These are phyloP conservation scores for Lactarius indigo DNA, from an alignment of 768 basidiomycete genomes.

Conservation along the genomic window DNA sequence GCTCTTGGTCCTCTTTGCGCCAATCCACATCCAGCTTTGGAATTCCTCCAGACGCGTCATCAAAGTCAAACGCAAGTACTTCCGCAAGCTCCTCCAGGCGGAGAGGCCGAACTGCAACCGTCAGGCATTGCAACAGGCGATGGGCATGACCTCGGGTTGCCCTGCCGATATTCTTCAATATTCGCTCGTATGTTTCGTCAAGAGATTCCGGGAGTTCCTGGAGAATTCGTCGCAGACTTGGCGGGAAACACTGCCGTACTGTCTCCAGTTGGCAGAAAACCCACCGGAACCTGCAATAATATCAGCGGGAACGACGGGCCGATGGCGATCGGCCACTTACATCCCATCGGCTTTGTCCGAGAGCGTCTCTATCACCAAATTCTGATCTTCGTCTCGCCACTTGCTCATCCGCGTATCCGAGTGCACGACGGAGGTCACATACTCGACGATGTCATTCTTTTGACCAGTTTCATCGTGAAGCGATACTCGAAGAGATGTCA, in stretches of 20 bases:
- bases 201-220: neutral
- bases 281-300: neutral
- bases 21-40: neutral
- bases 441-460: neutral
- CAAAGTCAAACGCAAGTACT: neutral
- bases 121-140: neutral
- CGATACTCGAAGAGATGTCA: neutral
- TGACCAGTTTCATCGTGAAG: neutral
- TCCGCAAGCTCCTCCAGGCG: neutral
- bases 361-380: neutral
- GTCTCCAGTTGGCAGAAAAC: neutral
- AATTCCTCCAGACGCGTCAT: neutral
- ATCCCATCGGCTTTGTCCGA: neutral
- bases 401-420: neutral
- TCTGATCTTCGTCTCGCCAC: neutral
- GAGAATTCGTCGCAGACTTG: neutral
- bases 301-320: neutral
- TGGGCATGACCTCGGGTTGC: neutral
- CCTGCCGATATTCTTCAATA: neutral
- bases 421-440: neutral
- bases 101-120: neutral
- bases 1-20: neutral
- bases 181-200: neutral
- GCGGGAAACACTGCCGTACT: neutral
- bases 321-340: fast-evolving